phyloP scores from a whole-genome alignment of 768 basidiomycete genomes.

The Lentinula boryana region DNA sequence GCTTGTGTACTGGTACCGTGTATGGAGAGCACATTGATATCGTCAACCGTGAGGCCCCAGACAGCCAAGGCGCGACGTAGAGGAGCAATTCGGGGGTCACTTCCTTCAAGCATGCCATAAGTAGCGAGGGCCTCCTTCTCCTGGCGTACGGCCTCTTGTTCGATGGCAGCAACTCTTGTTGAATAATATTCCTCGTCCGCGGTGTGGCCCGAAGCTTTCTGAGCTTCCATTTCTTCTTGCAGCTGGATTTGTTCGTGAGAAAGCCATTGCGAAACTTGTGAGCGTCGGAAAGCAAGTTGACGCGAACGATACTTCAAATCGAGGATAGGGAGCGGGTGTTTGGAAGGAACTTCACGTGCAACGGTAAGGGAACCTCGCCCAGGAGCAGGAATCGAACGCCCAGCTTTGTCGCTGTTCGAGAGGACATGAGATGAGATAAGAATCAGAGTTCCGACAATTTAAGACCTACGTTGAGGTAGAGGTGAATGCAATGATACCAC shows the following conservation, averaged over 20 bases:
- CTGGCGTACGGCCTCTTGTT: slow-evolving; percentile 85
- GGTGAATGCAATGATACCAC: slow-evolving; percentile 90
- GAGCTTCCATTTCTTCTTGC: slow-evolving; percentile 66
- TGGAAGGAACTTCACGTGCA: slow-evolving; percentile 78
- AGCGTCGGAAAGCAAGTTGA: slow-evolving; percentile 92
- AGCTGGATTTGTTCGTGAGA: slow-evolving; percentile 82
- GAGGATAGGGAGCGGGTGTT: slow-evolving; percentile 74
- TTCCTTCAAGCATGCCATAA: slow-evolving; percentile 93
- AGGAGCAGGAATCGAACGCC: slow-evolving; percentile 95
- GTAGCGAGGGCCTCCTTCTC: slow-evolving; percentile 90
- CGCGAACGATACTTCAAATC: slow-evolving; percentile 86
- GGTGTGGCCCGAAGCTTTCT: slow-evolving; percentile 44
- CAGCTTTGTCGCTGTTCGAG: slow-evolving; percentile 84
- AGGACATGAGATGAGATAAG: slow-evolving; percentile 1
- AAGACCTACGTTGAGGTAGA: slow-evolving; percentile 85
- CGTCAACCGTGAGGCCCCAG: slow-evolving; percentile 92
- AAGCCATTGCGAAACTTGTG: slow-evolving; percentile 94
- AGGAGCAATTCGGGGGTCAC: slow-evolving; percentile 81
- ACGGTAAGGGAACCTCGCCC: slow-evolving; percentile 89
- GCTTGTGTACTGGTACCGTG: slow-evolving; percentile 86
- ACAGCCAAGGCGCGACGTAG: slow-evolving; percentile 94
- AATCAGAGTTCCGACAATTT: not conserved
- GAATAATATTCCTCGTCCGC: slow-evolving; percentile 67
- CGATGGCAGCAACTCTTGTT: slow-evolving; percentile 75
- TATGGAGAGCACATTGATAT: slow-evolving; percentile 85